A percentile compares a stretch with the other conserved stretches of the same genome.
Evolutionary conservation across 257 asterid species (phyloP).

Genomic region (Ligustrum vulgare): DNA sequence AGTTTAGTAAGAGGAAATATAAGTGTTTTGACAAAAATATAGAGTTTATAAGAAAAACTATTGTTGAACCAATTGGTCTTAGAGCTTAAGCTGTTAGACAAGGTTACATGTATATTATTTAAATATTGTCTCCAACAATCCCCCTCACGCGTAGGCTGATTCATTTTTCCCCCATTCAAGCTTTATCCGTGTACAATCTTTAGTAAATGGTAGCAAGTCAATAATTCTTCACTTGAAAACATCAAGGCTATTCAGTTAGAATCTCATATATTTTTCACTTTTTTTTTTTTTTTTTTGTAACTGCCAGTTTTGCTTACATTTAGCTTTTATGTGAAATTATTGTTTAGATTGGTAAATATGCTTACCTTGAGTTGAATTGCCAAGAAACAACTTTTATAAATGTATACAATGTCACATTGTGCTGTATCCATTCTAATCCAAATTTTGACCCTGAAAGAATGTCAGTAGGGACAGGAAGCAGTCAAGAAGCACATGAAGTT

Average conservation of each 20-base stretch:
- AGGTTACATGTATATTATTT: background rate
- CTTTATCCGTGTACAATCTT: background rate
- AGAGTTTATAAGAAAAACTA: background rate
- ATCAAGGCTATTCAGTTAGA: background rate
- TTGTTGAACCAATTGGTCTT: background rate
- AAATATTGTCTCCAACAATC: background rate
- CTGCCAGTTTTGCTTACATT: background rate
- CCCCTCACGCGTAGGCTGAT: background rate
- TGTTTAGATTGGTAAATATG: background rate
- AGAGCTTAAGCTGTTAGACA: background rate
- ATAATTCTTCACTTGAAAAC: background rate
- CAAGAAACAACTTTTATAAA: background rate
- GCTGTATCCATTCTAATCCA: background rate
- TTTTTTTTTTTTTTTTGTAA: background rate
- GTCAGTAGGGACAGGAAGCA: background rate
- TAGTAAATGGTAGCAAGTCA: background rate
- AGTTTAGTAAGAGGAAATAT: background rate
- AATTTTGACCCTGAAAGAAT: background rate
- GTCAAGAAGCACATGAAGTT: background rate
- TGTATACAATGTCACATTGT: background rate
- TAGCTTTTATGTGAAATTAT: background rate
- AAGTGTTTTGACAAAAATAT: background rate
- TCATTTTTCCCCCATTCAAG: background rate
- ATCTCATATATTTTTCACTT: background rate
- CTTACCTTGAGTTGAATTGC: background rate